A percentile compares a stretch with the other conserved stretches of the same genome.
These are phyloP conservation scores for Tolypocladium sp. DNA, from an alignment of 2,329 filamentous ascomycete genomes.

Conservation along the genomic window DNA sequence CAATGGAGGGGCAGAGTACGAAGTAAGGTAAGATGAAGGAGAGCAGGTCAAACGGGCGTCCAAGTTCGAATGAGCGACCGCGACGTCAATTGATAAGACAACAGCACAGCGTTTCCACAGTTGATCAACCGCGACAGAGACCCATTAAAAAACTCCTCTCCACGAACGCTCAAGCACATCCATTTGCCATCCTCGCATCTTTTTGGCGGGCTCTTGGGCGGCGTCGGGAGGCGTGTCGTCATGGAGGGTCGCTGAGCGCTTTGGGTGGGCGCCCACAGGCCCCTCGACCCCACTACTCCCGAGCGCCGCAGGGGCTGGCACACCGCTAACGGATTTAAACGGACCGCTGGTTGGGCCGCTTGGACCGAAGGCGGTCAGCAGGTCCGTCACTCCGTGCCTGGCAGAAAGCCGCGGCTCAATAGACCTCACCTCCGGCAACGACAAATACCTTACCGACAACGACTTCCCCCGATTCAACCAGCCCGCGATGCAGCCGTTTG, in stretches of 20 bases:
- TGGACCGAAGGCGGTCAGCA: slow-evolving; percentile 6
- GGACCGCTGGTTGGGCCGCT: background rate
- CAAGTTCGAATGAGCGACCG: background rate
- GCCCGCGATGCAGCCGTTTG: slow-evolving; percentile 24
- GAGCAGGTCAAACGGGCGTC: background rate
- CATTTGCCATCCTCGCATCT: background rate
- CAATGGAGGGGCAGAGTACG: slow-evolving; percentile 3
- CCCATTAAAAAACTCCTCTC: slow-evolving; percentile 3
- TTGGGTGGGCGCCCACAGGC: slow-evolving; percentile 1
- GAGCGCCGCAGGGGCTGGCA: background rate
- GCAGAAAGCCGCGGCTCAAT: background rate
- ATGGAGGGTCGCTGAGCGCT: slow-evolving; percentile 4
- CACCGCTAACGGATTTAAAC: background rate
- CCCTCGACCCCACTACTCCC: background rate
- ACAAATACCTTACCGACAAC: background rate
- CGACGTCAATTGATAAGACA: slow-evolving; percentile 1
- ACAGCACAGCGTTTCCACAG: background rate
- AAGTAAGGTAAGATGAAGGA: background rate
- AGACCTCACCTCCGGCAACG: background rate
- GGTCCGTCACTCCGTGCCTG: background rate
- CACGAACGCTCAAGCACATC: background rate
- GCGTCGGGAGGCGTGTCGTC: slow-evolving; percentile 5
- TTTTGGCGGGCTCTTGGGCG: background rate
- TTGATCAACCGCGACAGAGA: background rate
- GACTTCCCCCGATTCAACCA: background rate